Base-by-base conservation (phyloP, 805 yeast species). In the Ogataea allantospora region DNA sequence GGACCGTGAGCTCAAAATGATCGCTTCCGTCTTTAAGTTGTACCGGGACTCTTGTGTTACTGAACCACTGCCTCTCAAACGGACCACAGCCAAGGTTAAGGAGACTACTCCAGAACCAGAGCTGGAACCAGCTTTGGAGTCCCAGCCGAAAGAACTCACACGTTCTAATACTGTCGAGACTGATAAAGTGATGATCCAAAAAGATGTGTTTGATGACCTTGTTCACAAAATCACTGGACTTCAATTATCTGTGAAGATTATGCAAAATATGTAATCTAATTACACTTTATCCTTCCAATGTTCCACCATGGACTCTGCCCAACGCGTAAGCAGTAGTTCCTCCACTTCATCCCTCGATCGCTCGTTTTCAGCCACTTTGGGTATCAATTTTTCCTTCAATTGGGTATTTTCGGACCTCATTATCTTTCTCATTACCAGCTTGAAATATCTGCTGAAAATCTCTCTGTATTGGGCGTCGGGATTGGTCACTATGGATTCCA, bases 291-390 rank as follows among this genome's bases (percentile, higher is more conserved):
- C 22, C 24, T 32, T 38, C 42, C 44, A 35, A 27, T 38, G 42
- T 17, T 44, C 47, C n/a, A 63, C 31, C 47, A 62, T 54, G 3
- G 61, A 58, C 35, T 65, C 77, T 1, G 75, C 70, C 80, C 80
- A 74, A 44, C 78, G 58, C 18, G 69, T 68, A 33, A 73, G 42
- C 27, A 74, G 46, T 13, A 74, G 46, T 45, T 72, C 74, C 46
- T 74, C 79, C 8, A 60, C 47, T 24, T 60, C 61, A 41, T 61
- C 66, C 17, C 62, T 48, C 12, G 47, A 27, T 15, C 27, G 34
- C 7, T 27, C 31, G 10, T 31, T 14, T 2, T 25, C 35, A 3
- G 41, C 25, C 6, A 39, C 30, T 14, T 45, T 44, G 1, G 67
- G 67, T 9, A 63, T 44, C 5, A 57, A 23, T 27, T 43, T 52